Percentiles rank a stretch among this genome's conserved stretches.
phyloP scores from a whole-genome alignment of 1,139 yeast genomes.

The Kodamaea sp. region DNA sequence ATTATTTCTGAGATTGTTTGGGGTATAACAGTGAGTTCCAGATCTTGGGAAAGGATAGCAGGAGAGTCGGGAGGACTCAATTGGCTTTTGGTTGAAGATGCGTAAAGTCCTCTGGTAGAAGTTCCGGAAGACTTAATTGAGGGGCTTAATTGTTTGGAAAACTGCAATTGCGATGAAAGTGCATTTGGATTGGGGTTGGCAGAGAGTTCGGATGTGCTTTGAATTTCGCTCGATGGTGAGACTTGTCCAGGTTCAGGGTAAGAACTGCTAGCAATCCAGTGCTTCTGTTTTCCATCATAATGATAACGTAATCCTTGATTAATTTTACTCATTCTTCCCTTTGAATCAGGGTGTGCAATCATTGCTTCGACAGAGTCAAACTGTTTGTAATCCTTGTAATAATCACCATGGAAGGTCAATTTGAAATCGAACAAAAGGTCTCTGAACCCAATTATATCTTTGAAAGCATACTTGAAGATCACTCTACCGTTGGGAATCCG shows the following conservation, averaged over 20 bases:
- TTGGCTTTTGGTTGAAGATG: constrained; percentile 28
- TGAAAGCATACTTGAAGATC: constrained; percentile 58
- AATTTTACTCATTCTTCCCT: constrained; percentile 69
- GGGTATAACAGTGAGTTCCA: not conserved
- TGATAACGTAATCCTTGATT: constrained; percentile 83
- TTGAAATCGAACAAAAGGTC: constrained; percentile 81
- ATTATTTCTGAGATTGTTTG: constrained; percentile 28
- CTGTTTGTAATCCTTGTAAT: constrained; percentile 72
- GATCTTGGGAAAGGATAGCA: not conserved
- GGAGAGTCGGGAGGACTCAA: constrained; percentile 28
- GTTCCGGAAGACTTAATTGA: constrained; percentile 36
- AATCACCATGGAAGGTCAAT: constrained; percentile 64
- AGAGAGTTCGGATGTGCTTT: constrained; percentile 32
- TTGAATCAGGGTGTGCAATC: constrained; percentile 67
- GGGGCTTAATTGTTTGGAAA: constrained; percentile 23
- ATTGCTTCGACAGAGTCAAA: constrained; percentile 80
- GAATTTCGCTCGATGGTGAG: constrained; percentile 17
- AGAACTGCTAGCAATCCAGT: constrained; percentile 65
- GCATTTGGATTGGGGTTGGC: no score
- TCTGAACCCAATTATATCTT: constrained; percentile 73
- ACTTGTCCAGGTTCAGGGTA: constrained; percentile 10
- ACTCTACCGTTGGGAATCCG: constrained; percentile 70
- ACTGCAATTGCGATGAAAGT: constrained; percentile 7
- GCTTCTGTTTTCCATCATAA: constrained; percentile 75
- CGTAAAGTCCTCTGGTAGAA: constrained; percentile 35